Evolutionary conservation across 2,329 filamentous ascomycete genomes (phyloP).

Genomic region (Neospermospora avenae): DNA sequence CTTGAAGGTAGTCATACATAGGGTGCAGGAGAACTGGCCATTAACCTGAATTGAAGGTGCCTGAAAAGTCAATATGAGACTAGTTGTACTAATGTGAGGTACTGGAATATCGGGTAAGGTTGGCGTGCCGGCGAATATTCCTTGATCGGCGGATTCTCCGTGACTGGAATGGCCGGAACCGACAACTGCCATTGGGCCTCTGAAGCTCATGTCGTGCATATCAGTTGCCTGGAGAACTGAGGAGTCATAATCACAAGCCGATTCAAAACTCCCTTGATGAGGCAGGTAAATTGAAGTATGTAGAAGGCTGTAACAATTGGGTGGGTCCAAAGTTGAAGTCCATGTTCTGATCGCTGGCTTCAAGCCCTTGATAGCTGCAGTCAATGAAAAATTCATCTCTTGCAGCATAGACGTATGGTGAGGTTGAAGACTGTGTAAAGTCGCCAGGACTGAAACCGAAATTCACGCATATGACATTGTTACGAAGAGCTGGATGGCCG

Average conservation of each 20-base stretch:
- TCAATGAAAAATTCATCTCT: no score
- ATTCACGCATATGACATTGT: background rate
- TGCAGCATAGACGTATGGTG: background rate
- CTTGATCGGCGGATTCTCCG: background rate
- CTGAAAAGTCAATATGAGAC: background rate
- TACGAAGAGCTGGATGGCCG: no score
- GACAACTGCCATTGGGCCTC: background rate
- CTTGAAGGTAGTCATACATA: conserved; percentile 8
- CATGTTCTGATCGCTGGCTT: no score
- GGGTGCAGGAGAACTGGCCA: background rate
- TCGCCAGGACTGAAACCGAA: background rate
- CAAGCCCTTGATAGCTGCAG: no score
- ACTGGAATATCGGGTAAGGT: background rate
- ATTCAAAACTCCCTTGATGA: background rate
- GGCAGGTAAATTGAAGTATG: background rate
- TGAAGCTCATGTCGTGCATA: background rate
- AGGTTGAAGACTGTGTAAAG: background rate
- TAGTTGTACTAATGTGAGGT: background rate
- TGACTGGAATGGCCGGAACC: background rate
- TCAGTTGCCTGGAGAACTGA: background rate
- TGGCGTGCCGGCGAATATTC: background rate
- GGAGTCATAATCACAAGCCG: background rate
- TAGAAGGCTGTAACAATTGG: no score
- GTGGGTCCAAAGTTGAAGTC: no score
- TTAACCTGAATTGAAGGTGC: background rate